These are phyloP conservation scores for Glebionis coronaria DNA, from an alignment of 129 eudicot genomes.

Conservation along the genomic window DNA sequence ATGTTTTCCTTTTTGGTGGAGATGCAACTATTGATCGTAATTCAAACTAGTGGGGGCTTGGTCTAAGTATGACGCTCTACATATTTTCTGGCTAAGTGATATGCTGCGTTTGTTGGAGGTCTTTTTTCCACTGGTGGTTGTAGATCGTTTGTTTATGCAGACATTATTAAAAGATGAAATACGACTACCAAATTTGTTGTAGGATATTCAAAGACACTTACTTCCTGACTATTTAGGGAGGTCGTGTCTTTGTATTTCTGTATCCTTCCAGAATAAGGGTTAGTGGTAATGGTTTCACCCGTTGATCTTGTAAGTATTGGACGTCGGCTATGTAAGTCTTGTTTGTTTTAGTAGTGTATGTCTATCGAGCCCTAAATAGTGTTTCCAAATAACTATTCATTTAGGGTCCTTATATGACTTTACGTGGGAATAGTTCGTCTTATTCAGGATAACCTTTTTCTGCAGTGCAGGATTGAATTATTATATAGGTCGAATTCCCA, in stretches of 20 bases:
- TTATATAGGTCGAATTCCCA: conserved; percentile 34
- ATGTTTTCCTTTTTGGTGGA: conserved; percentile 21
- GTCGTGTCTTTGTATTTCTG: conserved; percentile 10
- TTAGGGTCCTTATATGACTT: conserved; percentile 17
- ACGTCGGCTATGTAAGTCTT: conserved; percentile 26
- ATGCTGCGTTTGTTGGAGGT: conserved; percentile 1
- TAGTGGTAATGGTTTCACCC: no score
- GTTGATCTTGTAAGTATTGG: neutral
- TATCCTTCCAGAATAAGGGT: conserved; percentile 19
- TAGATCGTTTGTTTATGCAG: conserved; percentile 27
- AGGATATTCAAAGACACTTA: conserved; percentile 13
- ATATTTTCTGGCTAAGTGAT: neutral
- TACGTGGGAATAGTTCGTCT: conserved; percentile 13
- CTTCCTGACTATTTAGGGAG: conserved; percentile 16
- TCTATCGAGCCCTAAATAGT: conserved; percentile 14
- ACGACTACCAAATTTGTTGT: conserved; percentile 18
- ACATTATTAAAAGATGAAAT: conserved; percentile 12
- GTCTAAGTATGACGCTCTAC: neutral
- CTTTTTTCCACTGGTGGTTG: conserved; percentile 21
- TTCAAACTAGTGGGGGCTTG: neutral
- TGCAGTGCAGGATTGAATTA: conserved; percentile 42
- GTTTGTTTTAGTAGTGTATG: conserved; percentile 22
- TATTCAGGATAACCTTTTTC: conserved; percentile 35
- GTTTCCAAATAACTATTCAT: conserved; percentile 1
- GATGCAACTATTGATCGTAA: conserved; percentile 19